A percentile compares a stretch with the other conserved stretches of the same genome.
phyloP scores from a whole-genome alignment of 176 grass and related monocot genomes.

The Ampelocalamus luodianensis region DNA sequence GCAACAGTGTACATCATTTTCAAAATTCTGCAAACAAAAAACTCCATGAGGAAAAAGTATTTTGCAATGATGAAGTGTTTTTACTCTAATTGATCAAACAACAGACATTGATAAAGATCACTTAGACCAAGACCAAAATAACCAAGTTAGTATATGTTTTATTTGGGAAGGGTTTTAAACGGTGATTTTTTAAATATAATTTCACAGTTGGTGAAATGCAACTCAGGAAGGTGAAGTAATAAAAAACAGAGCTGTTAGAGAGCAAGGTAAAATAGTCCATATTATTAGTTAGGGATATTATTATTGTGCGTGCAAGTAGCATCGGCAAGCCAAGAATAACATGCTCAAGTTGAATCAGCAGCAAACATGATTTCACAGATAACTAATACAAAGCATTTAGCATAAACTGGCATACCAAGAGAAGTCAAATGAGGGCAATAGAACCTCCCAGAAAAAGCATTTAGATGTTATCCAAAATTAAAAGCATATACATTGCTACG shows the following conservation, averaged over 20 bases:
- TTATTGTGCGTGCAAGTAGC: conserved; percentile 21
- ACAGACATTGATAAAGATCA: background rate
- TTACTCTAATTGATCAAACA: conserved; percentile 22
- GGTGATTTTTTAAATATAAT: background rate
- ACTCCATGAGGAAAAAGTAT: conserved; percentile 28
- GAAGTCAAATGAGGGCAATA: background rate
- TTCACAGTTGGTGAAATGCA: background rate
- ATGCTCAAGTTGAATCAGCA: conserved; percentile 17
- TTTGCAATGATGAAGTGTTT: conserved; percentile 12
- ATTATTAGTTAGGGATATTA: background rate
- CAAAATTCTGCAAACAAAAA: conserved; percentile 68
- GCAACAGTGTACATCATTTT: conserved; percentile 96
- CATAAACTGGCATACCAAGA: conserved; percentile 17
- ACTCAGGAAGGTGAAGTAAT: background rate
- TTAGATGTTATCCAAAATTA: background rate
- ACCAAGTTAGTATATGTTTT: background rate
- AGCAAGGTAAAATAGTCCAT: conserved; percentile 11
- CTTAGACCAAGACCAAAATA: background rate
- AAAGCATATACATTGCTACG: conserved; percentile 14
- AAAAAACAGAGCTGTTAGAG: background rate
- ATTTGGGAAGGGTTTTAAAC: background rate
- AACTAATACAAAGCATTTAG: conserved; percentile 13
- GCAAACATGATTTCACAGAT: background rate
- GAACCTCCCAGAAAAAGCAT: background rate
- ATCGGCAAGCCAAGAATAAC: conserved; percentile 26